Percentiles rank a stretch among this genome's conserved stretches.
These are phyloP conservation scores for Trifolium subterraneum DNA, from an alignment of 306 rosid species.

Conservation along the genomic window DNA sequence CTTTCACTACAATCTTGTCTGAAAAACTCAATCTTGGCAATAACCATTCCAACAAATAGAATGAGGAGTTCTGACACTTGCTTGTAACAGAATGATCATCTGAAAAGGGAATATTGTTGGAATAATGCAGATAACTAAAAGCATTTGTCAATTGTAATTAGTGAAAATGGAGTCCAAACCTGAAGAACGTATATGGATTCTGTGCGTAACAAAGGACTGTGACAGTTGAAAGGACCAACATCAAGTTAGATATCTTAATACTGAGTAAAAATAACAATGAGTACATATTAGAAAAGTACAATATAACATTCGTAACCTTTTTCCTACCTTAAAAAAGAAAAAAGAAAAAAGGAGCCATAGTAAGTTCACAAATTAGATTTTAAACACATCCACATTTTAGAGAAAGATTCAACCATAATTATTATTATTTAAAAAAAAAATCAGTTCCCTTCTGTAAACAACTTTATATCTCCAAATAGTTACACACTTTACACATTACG, in stretches of 20 bases:
- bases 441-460: too few relatives aligned
- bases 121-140: constrained; percentile 31
- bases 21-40: constrained; percentile 57
- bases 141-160: constrained; percentile 22
- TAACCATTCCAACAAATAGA: constrained; percentile 75
- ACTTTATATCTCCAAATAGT: too few relatives aligned
- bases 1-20: constrained; percentile 71
- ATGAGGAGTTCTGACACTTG: constrained; percentile 49
- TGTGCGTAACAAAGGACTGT: constrained; percentile 90
- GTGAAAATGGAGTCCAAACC: constrained; percentile 53
- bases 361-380: not conserved
- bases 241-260: constrained; percentile 38
- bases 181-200: constrained; percentile 69
- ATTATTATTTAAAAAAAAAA: too few relatives aligned
- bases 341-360: not conserved
- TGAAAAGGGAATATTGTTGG: constrained; percentile 44
- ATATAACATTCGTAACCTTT: constrained; percentile 5
- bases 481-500: too few relatives aligned
- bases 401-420: too few relatives aligned
- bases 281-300: not conserved
- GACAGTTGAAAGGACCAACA: constrained; percentile 42
- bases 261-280: constrained; percentile 7
- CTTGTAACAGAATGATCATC: constrained; percentile 52
- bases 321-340: not conserved
- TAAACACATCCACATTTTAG: too few relatives aligned